Evolutionary conservation across 768 basidiomycete species (phyloP).

Genomic region (Boletus reticulatus): DNA sequence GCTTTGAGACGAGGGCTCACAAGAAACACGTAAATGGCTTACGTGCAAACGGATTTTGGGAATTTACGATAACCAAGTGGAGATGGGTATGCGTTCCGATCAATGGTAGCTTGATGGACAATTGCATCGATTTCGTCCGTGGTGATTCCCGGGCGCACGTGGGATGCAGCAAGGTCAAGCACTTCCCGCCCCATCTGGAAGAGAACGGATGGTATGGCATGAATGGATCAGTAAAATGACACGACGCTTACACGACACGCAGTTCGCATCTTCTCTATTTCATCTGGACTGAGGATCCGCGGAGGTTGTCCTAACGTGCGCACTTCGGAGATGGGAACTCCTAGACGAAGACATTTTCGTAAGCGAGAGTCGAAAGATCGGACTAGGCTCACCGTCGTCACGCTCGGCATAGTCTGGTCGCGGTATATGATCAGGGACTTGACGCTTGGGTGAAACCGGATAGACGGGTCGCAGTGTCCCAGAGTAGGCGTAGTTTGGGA

Average conservation of each 20-base stretch:
- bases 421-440: slow-evolving; percentile 79
- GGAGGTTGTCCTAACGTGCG: slow-evolving; percentile 59
- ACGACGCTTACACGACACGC: slow-evolving; percentile 71
- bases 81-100: slow-evolving; percentile 91
- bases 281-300: slow-evolving; percentile 62
- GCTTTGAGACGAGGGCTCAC: slow-evolving; percentile 1
- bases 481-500: slow-evolving; percentile 73
- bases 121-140: slow-evolving; percentile 94
- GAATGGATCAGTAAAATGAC: background rate
- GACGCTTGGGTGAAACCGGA: slow-evolving; percentile 75
- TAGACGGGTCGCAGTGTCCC: slow-evolving; percentile 81
- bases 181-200: slow-evolving; percentile 83
- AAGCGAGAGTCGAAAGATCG: background rate
- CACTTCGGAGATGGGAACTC: slow-evolving; percentile 58
- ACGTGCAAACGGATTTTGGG: slow-evolving; percentile 98
- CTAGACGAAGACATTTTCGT: slow-evolving; percentile 34
- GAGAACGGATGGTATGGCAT: background rate
- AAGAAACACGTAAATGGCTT: slow-evolving; percentile 33
- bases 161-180: slow-evolving; percentile 87
- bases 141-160: slow-evolving; percentile 87
- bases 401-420: slow-evolving; percentile 80
- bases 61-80: slow-evolving; percentile 89
- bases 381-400: slow-evolving; percentile 51
- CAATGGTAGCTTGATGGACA: slow-evolving; percentile 88
- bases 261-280: slow-evolving; percentile 86